phyloP scores from a whole-genome alignment of 495 filamentous ascomycete species.

The Penicillium longicatenatum region DNA sequence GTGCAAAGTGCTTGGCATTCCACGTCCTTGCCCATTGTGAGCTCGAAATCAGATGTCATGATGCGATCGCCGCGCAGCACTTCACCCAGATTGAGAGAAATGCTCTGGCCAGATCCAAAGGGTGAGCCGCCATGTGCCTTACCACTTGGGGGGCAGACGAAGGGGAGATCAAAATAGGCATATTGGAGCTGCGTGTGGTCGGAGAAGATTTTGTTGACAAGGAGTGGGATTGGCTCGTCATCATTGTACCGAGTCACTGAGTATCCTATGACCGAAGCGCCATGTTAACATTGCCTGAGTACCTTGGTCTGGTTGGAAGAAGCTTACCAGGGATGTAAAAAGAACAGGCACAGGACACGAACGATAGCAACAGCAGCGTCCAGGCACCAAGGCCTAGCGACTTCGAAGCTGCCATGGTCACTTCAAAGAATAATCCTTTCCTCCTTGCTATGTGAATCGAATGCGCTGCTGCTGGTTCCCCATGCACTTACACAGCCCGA shows the following conservation, averaged over 20 bases:
- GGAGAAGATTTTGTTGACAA: conserved; percentile 96
- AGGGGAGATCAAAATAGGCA: conserved; percentile 91
- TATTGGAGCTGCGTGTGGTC: conserved; percentile 91
- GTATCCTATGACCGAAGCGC: conserved; percentile 51
- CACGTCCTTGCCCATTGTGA: conserved; percentile 78
- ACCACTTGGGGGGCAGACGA: conserved; percentile 83
- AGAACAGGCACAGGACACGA: conserved; percentile 52
- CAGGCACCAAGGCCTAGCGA: conserved; percentile 26
- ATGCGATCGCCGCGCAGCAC: conserved; percentile 91
- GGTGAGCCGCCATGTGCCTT: conserved; percentile 66
- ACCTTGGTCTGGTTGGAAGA: neutral
- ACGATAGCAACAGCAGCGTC: conserved; percentile 39
- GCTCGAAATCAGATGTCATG: conserved; percentile 83
- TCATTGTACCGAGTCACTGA: conserved; percentile 81
- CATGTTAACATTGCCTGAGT: conserved; percentile 22
- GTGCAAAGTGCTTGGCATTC: conserved; percentile 78
- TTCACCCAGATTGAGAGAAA: conserved; percentile 91
- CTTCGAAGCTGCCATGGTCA: conserved; percentile 29
- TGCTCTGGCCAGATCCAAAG: conserved; percentile 75
- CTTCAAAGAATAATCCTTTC: conserved; percentile 33
- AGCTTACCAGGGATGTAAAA: conserved; percentile 79
- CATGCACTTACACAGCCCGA: conserved; percentile 22
- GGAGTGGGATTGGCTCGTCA: conserved; percentile 77
- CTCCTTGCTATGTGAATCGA: conserved; percentile 19
- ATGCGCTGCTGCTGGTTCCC: conserved; percentile 15